Percentiles rank a stretch among this genome's conserved stretches.
phyloP scores from a whole-genome alignment of 306 rosid species.

The Albizia julibrissin region DNA sequence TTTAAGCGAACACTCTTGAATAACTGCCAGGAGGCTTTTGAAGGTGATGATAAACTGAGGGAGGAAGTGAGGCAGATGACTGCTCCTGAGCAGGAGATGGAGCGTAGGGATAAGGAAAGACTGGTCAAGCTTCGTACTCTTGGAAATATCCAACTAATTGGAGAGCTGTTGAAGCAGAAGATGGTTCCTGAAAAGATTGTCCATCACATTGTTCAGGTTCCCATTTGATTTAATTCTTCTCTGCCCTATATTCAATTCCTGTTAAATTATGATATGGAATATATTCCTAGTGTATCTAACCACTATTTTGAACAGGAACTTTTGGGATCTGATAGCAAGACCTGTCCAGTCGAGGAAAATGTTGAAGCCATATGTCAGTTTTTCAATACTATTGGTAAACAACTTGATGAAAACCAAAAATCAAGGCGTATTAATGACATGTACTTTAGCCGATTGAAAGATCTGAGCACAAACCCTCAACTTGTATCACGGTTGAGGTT shows the following conservation, averaged over 20 bases:
- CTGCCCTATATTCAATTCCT: conserved; percentile 12
- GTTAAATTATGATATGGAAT: conserved; percentile 21
- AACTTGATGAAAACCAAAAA: conserved; percentile 80
- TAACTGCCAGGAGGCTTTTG: conserved; percentile 97
- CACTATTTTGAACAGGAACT: conserved; percentile 69
- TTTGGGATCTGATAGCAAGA: conserved; percentile 74
- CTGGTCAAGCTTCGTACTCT: conserved; percentile 85
- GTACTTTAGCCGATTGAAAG: conserved; percentile 79
- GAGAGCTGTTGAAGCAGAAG: conserved; percentile 98
- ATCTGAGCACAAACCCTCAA: conserved; percentile 65
- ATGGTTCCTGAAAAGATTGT: conserved; percentile 97
- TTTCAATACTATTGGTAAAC: conserved; percentile 93
- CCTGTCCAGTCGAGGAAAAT: conserved; percentile 93
- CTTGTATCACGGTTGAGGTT: conserved; percentile 84
- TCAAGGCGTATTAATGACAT: conserved; percentile 79
- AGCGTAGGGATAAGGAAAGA: conserved; percentile 86
- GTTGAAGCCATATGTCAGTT: conserved; percentile 99
- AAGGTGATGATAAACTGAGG: conserved; percentile 83
- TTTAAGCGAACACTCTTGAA: conserved; percentile 87
- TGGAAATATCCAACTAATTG: conserved; percentile 93
- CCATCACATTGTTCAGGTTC: conserved; percentile 94
- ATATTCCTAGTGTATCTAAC: conserved; percentile 11
- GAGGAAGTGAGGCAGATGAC: conserved; percentile 84
- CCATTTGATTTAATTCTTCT: conserved; percentile 28
- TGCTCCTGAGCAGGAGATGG: conserved; percentile 84